Base-by-base conservation (phyloP, 2,329 filamentous ascomycete species). In the Scytalidium sp. region DNA sequence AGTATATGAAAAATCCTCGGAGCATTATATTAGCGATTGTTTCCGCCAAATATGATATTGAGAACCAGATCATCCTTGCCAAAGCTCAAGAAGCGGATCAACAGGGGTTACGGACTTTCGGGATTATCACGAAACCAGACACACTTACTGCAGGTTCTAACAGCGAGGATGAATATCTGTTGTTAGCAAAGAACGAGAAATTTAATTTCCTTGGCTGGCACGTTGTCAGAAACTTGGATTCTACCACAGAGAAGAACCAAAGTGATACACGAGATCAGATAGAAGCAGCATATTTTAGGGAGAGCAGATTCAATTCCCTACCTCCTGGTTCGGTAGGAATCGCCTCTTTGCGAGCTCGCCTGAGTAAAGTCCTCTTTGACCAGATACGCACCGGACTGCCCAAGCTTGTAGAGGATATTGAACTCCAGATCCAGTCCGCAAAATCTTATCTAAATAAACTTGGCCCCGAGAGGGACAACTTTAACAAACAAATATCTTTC, bases 1-100 rank as follows among this genome's bases (percentile, higher is more conserved):
- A 62, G 0, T 80, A 80, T 63, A 76, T 79, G 74, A 76, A 76
- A 67, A 78, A 73, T 53, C 66, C 74, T 0, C 73, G 76, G 13
- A 79, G 75, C 39, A 76, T 79, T 40, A 79, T 79, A 39, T 66
- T 79, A 2, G 76, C 76, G 32, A 45, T 45, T 2, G 56, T 75
- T 3, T 67, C 66, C 3, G 70, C 70, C 0, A 64, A 67, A 25
- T 68, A 67, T 43, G 67, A 72, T 46, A 62, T 62, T 49, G 60
- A 63, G 0, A 67, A 69, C 43, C 69, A 75, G 45, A 60, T 58
- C 2, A 64, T 73, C 8, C 49, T 72, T 1, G 58, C 58, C 3
- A 53, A 67, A 23, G 66, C 67, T 1, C 56, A 59, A 15, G 50
- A 60, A 11, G 36, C 64, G 15, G 65, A 68, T 49, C 54, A 54